These are phyloP conservation scores for Garcia nutans DNA, from an alignment of 345 rosid genomes.

Conservation along the genomic window DNA sequence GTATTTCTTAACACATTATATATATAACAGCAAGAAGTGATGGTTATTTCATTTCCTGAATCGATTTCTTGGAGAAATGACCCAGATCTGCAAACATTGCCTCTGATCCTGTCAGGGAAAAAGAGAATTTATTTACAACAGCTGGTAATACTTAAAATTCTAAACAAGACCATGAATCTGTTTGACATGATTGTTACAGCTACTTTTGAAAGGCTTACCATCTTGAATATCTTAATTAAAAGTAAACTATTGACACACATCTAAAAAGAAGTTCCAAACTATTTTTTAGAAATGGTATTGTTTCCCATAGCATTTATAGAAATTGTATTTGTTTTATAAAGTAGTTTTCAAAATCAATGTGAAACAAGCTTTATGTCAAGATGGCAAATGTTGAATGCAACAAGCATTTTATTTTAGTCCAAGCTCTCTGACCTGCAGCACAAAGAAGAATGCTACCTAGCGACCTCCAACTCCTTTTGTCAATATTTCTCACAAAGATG, in stretches of 20 bases:
- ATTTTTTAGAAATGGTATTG: too few species aligned
- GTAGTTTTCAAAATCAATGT: too few species aligned
- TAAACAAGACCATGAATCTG: too few species aligned
- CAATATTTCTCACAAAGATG: conserved; percentile 33
- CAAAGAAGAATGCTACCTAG: conserved; percentile 57
- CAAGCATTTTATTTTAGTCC: background rate
- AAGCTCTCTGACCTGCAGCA: conserved; percentile 45
- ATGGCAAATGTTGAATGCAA: background rate
- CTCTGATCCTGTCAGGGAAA: conserved; percentile 49
- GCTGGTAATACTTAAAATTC: background rate
- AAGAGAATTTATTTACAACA: background rate
- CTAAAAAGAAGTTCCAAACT: too few species aligned
- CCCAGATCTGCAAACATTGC: conserved; percentile 69
- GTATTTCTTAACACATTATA: background rate
- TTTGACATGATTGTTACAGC: too few species aligned
- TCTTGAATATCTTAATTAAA: too few species aligned
- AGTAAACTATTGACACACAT: too few species aligned
- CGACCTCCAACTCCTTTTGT: conserved; percentile 40
- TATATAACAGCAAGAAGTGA: background rate
- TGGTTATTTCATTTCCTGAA: conserved; percentile 37
- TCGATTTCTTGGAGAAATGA: conserved; percentile 58
- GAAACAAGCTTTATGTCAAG: too few species aligned
- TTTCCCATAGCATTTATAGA: too few species aligned
- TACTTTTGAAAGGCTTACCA: too few species aligned
- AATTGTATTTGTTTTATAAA: too few species aligned